Evolutionary conservation across 2,329 filamentous ascomycete genomes (phyloP), one percentile per base, ranked within the genome.

Genomic region (Pseudocercospora cruenta): DNA sequence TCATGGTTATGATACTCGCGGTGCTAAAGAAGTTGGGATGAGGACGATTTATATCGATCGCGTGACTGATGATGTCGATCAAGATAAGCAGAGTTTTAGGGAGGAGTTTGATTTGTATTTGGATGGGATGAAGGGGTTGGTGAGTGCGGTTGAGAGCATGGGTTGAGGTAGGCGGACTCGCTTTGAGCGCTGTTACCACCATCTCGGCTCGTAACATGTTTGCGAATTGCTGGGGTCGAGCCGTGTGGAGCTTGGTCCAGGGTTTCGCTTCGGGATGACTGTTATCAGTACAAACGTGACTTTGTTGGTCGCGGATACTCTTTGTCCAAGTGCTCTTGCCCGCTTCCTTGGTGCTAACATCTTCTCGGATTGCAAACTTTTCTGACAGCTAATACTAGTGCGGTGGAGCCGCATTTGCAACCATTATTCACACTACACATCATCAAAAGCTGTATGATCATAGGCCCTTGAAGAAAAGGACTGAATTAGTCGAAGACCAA

Each of bases 1-100:
- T 0, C 85, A 87, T 77, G 82, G 83, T 2, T 86, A 85, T 71
- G 85, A 87, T 72, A 60, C 84, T 24, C 76, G 82, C 12, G 85
- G 80, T 1, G 86, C 83, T 14, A 81, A 81, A 69, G 70, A 53
- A 19, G 75, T 80, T 4, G 85, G 85, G 0, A 81, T 87, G 76
- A 80, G 76, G 67, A 87, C 84, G 0, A 75, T 86, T 0, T 87
- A 86, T 71, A 75, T 88, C 3, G 77, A 81, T 68, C 76, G 85
- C 21, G 83, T 80, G 81, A 87, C 84, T 0, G 85, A 87, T 64
- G 85, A 87, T 76, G 70, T 82, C 0, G 73, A 79, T 26, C 82
- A 86, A 69, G 78, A 84, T 67, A 60, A 70, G 9, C 75, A 76
- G 9, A 60, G 69, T 3, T 76, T 84, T 0, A 78, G 74, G 36